These are phyloP conservation scores for Sarcocystis neurona DNA, from an alignment of 169 alveolate species.

Conservation along the genomic window DNA sequence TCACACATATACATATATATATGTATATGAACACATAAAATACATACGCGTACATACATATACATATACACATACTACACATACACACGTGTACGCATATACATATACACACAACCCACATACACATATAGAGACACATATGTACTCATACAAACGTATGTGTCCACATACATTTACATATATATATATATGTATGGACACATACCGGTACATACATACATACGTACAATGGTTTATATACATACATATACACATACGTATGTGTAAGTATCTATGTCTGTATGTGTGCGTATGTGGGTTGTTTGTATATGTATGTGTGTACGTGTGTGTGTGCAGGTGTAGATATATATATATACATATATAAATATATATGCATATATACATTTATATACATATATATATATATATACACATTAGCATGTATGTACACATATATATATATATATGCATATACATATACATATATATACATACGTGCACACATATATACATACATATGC, in stretches of 20 bases:
- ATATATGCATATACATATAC: not conserved
- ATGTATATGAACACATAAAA: not conserved
- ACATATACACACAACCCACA: not conserved
- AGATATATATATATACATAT: not conserved
- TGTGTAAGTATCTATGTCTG: not conserved
- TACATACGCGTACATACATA: not conserved
- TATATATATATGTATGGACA: not conserved
- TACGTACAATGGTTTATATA: not conserved
- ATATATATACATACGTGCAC: not conserved
- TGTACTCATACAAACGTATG: not conserved
- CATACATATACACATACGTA: not conserved
- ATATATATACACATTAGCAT: no score
- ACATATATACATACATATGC: not conserved
- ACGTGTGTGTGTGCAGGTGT: not conserved
- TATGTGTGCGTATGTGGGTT: not conserved
- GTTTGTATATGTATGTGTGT: not conserved
- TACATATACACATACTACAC: slow-evolving; percentile 11
- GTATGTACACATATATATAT: not conserved
- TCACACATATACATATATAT: not conserved
- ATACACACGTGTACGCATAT: not conserved
- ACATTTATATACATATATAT: no score
- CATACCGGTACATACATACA: not conserved
- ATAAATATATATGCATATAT: no score
- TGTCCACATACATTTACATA: not conserved
- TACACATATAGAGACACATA: not conserved